Base-by-base conservation (phyloP, 225 moss, liverwort and hornwort species). In the Rhytidiadelphus loreus region DNA sequence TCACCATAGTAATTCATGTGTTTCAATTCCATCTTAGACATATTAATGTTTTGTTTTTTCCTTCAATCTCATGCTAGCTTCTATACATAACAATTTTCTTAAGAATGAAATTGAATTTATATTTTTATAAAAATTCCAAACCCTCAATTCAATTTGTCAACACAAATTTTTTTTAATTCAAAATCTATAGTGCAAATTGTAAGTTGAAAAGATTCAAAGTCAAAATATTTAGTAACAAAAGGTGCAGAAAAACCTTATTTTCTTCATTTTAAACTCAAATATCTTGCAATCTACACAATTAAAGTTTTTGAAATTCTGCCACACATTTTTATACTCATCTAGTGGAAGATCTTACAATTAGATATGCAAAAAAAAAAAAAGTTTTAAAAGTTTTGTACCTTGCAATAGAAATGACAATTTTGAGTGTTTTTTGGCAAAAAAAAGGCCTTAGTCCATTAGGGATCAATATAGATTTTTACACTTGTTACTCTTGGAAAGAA, bases 1-100 rank as follows among this genome's bases (percentile, higher is more conserved):
- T 68, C 1, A 3, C 3, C 4, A 4, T 39, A 1, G 4, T 0
- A 2, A 23, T 23, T 39, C 12, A 7, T n/a, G 2, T 22, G 0
- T 21, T n/a, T 22, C 4, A n/a, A 22, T 12, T 68, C 17, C 33
- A 68, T n/a, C 8, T 68, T n/a, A 22, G 22, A n/a, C 12, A 0
- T 12, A 39, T 69, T 39, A 2, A 39, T 13, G 24, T 24, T 70
- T 41, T 24, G 14, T 1, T 41, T 24, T 41, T 41, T 41, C 2
- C 7, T 37, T 25, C 14, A 41, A 70, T 35, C 11, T 10, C 3
- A 2, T 20, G 23, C 3, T 4, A 23, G 0, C n/a, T 68, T 68
- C 4, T 23, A 23, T 23, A 23, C 2, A 23, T 7, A n/a, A 68
- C 3, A 33, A 17, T 18, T 12, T 22, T 23, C 8, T 13, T 13